Evolutionary conservation across 495 filamentous ascomycete species (phyloP).

Genomic region (Parmelia sp.): DNA sequence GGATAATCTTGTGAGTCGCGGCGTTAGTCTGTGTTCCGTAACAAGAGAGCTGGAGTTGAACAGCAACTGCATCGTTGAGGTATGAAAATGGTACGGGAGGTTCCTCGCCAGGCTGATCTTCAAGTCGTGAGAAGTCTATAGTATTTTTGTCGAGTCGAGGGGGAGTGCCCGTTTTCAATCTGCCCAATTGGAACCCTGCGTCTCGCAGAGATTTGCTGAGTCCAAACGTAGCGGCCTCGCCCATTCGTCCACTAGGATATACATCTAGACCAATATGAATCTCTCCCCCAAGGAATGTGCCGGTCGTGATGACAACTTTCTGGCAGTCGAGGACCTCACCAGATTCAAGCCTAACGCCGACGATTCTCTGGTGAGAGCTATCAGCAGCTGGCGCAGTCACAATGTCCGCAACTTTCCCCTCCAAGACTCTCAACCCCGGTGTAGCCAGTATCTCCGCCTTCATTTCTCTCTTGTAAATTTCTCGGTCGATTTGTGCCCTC

Average conservation of each 20-base stretch:
- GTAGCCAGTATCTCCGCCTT: conserved; percentile 74
- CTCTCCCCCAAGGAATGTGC: conserved; percentile 91
- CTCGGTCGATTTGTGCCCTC: conserved; percentile 90
- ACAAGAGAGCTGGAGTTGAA: conserved; percentile 74
- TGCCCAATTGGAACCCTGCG: conserved; percentile 84
- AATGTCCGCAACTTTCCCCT: conserved; percentile 89
- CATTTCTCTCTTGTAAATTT: conserved; percentile 88
- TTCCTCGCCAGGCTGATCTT: conserved; percentile 72
- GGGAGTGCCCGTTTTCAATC: conserved; percentile 93
- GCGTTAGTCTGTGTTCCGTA: conserved; percentile 80
- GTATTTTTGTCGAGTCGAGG: conserved; percentile 76
- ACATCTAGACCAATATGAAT: conserved; percentile 88
- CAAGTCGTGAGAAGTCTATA: conserved; percentile 69
- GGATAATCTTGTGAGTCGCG: conserved; percentile 74
- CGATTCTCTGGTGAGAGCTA: conserved; percentile 62
- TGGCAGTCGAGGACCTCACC: conserved; percentile 77
- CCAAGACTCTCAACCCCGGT: conserved; percentile 67
- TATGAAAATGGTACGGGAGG: conserved; percentile 90
- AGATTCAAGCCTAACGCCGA: conserved; percentile 77
- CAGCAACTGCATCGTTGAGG: conserved; percentile 67
- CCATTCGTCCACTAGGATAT: conserved; percentile 84
- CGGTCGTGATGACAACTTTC: conserved; percentile 89
- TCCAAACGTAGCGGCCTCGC: conserved; percentile 88
- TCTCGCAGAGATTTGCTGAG: conserved; percentile 85
- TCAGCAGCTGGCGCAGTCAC: conserved; percentile 47